Evolutionary conservation across 257 asterid species (phyloP), one percentile per base, ranked within the genome.

Genomic region (Ophiorrhiza pumila): DNA sequence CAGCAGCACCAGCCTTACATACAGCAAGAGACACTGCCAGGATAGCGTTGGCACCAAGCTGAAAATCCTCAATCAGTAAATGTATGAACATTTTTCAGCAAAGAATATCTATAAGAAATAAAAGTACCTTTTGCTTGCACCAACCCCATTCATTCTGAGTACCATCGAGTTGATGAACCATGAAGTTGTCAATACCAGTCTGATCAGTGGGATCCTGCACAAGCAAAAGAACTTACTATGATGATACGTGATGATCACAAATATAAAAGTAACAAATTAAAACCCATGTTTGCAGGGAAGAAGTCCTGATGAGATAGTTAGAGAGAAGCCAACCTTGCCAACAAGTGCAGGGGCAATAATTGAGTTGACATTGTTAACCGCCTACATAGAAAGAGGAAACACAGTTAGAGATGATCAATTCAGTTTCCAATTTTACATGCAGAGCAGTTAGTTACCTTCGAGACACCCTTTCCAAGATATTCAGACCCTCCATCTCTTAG

Each of bases 81-180:
- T 15, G 72, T 31, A 17, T 41, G 22, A 57, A 39, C 42, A 49
- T 39, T 53, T n/a, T 12, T 56, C 27, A 29, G 4, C 63, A 55
- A 34, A 34, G 5, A 46, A n/a, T 12, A 69, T 34, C 53, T 12
- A 27, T 15, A 29, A 46, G 52, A 43, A 8, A 76, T 46, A 18
- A 62, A 29, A n/a, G 74, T 87, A 91, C 99, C 97, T 91, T 94
- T 66, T 94, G 92, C 77, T 94, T 94, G 92, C 99, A 94, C 99
- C 99, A 94, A 63, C 99, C 99, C 99, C 99, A 91, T 80, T 94
- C 97, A 45, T 94, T 94, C 76, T 88, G 95, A 50, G 99, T 94
- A 80, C 99, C 99, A 76, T 94, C 99, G 10, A 94, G 96, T 61
- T 90, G 86, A 39, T 90, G 99, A 80, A 94, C 99, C 99, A 94